These are phyloP conservation scores for Blastomyces percursus DNA, from an alignment of 2,329 filamentous ascomycete species.

Conservation along the genomic window DNA sequence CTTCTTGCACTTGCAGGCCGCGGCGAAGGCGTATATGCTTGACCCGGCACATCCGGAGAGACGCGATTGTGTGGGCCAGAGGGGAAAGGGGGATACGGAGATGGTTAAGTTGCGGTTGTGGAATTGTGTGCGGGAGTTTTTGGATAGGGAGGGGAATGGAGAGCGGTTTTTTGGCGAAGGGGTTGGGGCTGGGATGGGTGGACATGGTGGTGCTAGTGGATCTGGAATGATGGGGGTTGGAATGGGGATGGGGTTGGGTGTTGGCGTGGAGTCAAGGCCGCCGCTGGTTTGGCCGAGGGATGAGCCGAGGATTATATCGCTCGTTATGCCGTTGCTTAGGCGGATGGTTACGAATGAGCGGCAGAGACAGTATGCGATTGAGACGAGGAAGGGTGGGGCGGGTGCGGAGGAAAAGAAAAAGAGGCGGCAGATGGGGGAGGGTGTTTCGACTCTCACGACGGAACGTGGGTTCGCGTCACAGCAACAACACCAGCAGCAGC, in stretches of 20 bases:
- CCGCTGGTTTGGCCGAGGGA: constrained; percentile 43
- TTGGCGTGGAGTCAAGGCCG: neutral
- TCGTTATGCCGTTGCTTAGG: constrained; percentile 46
- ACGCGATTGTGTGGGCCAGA: constrained; percentile 46
- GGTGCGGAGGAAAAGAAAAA: constrained; percentile 25
- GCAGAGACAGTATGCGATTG: constrained; percentile 47
- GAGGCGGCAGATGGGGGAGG: constrained; percentile 18
- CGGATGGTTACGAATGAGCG: constrained; percentile 52
- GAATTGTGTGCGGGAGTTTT: constrained; percentile 46
- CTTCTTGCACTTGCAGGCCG: constrained; percentile 45
- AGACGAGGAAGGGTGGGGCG: constrained; percentile 41
- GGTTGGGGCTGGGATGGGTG: constrained; percentile 21
- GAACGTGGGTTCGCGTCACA: constrained; percentile 19
- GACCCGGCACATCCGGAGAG: constrained; percentile 44
- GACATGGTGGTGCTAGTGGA: constrained; percentile 21
- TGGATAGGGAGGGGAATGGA: constrained; percentile 41
- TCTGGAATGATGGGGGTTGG: constrained; percentile 17
- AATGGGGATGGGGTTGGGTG: constrained; percentile 28
- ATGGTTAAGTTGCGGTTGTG: constrained; percentile 47
- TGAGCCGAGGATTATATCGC: constrained; percentile 44
- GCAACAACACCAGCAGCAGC: neutral
- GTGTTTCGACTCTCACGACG: constrained; percentile 8
- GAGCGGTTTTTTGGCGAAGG: constrained; percentile 43
- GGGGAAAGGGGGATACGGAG: constrained; percentile 45
- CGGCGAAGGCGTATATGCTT: constrained; percentile 48